Percentiles rank a stretch among this genome's conserved stretches.
phyloP scores from a whole-genome alignment of 2,329 filamentous ascomycete species.

The Alternaria arbusti region DNA sequence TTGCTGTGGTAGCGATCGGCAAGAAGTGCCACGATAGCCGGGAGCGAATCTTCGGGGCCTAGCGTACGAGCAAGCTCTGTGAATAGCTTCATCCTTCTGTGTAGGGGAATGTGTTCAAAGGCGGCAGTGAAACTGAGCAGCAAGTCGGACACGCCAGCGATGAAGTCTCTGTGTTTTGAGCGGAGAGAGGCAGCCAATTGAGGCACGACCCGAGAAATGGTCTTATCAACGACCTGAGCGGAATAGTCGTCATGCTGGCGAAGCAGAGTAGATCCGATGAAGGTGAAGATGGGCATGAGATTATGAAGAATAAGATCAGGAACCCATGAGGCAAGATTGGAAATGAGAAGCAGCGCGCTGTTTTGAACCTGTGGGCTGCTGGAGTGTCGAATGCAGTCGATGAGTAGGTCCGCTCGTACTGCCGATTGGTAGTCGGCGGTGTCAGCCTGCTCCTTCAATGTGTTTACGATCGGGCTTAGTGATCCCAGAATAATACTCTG shows the following conservation, averaged over 20 bases:
- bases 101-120: slow-evolving; percentile 92
- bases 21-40: slow-evolving; percentile 85
- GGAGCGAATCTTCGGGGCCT: slow-evolving; percentile 84
- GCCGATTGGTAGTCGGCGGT: slow-evolving; percentile 76
- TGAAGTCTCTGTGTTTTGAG: slow-evolving; percentile 75
- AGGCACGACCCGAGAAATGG: slow-evolving; percentile 91
- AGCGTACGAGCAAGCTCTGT: slow-evolving; percentile 83
- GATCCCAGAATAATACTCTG: slow-evolving; percentile 84
- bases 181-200: slow-evolving; percentile 86
- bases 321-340: slow-evolving; percentile 82
- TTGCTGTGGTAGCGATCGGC: slow-evolving; percentile 87
- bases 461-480: slow-evolving; percentile 82
- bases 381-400: slow-evolving; percentile 92
- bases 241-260: slow-evolving; percentile 97
- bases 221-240: slow-evolving; percentile 91
- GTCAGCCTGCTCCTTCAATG: slow-evolving; percentile 62
- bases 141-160: slow-evolving; percentile 84
- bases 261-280: slow-evolving; percentile 91
- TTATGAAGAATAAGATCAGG: slow-evolving; percentile 94
- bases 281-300: slow-evolving; percentile 99
- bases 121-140: slow-evolving; percentile 96
- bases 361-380: slow-evolving; percentile 94
- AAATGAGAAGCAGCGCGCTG: slow-evolving; percentile 84
- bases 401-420: slow-evolving; percentile 86
- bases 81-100: slow-evolving; percentile 83